Evolutionary conservation across 257 asterid genomes (phyloP), one percentile per base, ranked within the genome.

Genomic region (Mitragyna speciosa): DNA sequence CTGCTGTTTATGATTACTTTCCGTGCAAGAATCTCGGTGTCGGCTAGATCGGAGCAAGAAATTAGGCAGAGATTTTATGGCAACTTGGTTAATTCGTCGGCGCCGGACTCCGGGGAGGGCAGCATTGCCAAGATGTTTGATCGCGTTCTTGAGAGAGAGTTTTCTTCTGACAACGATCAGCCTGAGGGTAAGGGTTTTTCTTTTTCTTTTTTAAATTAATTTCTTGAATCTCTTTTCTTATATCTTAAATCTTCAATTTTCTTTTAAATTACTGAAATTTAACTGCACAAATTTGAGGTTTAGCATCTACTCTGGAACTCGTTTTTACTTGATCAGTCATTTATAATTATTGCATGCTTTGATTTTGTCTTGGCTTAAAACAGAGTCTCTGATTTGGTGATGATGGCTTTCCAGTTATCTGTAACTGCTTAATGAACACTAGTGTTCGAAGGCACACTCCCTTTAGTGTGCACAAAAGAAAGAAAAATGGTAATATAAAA

Each of bases 81-180:
- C 22, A 84, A 90, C 85, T 85, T 96, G n/a, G 79, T 92, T 43
- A 96, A 96, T 85, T 83, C 94, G 6, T 67, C 99, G 75, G 79
- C 91, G 73, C 83, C 96, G 49, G 90, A 82, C 19, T 84, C 79
- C 75, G 93, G 92, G 11, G 97, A 92, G 0, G 96, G 92, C 41
- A 90, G 86, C 81, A 94, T 95, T 65, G 99, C 99, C 19, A 85
- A 92, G 82, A 95, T 95, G 98, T 92, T 95, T 58, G 97, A 91
- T 88, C 97, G 97, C n/a, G 99, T 92, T 75, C 85, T 95, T 84
- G 95, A 95, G 71, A 94, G 91, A 78, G 99, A 95, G 88, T 95
- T 95, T 24, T 83, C 97, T 5, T 83, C 97, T 2, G 99, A 95
- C 79, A 93, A 92, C 78, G 99, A 95, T 85, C 94, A 91, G 78